Percentiles rank a stretch among this genome's conserved stretches.
Conservation (phyloP, 176 grass and related monocot species). For the Musa beccarii region DNA sequence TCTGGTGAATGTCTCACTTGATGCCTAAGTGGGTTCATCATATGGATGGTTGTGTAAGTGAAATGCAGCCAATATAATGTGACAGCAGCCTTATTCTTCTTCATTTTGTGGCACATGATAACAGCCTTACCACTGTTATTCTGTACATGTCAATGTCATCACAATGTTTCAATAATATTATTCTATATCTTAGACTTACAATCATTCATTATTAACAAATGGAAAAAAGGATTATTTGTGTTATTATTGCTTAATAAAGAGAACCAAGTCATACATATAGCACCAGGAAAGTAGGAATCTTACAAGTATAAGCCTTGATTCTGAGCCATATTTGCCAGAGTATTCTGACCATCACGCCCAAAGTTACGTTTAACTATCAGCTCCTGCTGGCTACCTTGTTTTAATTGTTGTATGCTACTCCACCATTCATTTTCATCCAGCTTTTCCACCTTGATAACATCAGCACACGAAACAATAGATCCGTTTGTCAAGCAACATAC, state of each 20-base stretch:
- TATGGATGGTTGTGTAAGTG: background rate
- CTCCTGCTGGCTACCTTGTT: constrained; percentile 72
- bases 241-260: background rate
- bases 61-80: background rate
- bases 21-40: background rate
- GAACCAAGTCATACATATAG: background rate
- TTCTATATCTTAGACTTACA: background rate
- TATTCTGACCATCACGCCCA: constrained; percentile 83
- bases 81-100: too few species aligned
- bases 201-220: background rate
- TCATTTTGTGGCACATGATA: background rate
- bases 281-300: constrained; percentile 4
- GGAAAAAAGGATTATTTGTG: background rate
- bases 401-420: constrained; percentile 59
- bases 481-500: too few species aligned
- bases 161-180: background rate
- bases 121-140: background rate
- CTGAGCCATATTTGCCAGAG: constrained; percentile 70
- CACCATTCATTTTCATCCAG: constrained; percentile 88
- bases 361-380: constrained; percentile 73
- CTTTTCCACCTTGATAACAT: constrained; percentile 62
- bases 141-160: background rate
- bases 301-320: constrained; percentile 88
- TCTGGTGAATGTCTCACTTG: background rate
- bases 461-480: background rate